These are phyloP conservation scores for Coemansia asiatica DNA, from an alignment of 192 early-diverging fungal genomes.

Conservation along the genomic window DNA sequence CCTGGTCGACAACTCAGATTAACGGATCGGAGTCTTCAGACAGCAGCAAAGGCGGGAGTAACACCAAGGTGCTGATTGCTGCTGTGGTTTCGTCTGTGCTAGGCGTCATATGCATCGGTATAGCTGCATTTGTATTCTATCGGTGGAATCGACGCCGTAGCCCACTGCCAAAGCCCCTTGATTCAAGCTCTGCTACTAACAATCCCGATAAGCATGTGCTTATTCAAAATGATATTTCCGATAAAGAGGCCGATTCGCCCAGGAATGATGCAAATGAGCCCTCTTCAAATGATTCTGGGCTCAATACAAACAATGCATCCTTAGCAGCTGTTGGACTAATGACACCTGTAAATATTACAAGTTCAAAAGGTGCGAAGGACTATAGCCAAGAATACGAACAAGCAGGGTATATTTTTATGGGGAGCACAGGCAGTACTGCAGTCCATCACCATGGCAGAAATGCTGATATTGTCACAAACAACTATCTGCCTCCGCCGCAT, in stretches of 20 bases:
- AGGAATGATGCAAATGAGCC: too few relatives aligned
- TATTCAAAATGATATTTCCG: too few relatives aligned
- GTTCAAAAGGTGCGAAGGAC: background rate
- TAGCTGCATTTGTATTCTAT: slow-evolving; percentile 17
- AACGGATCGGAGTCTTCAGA: background rate
- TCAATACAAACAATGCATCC: too few relatives aligned
- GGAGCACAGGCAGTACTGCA: slow-evolving; percentile 5
- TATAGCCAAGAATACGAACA: slow-evolving; percentile 18
- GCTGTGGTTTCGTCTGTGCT: slow-evolving; percentile 20
- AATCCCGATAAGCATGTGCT: too few relatives aligned
- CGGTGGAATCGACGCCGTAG: slow-evolving; percentile 26
- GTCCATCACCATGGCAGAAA: slow-evolving; percentile 4
- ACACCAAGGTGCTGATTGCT: slow-evolving; percentile 18
- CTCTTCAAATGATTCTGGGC: too few relatives aligned
- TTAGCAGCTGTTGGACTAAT: too few relatives aligned
- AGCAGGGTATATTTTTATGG: slow-evolving; percentile 2
- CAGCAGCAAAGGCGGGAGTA: background rate
- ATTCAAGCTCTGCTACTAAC: too few relatives aligned
- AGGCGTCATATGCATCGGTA: slow-evolving; percentile 19
- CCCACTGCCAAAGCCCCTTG: background rate
- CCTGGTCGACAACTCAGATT: slow-evolving; percentile 50
- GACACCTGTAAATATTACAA: background rate
- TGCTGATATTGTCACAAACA: slow-evolving; percentile 26
- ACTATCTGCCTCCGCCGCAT: slow-evolving; percentile 31
- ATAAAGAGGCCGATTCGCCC: too few relatives aligned